A percentile compares a stretch with the other conserved stretches of the same genome.
Conservation (phyloP, 176 grass and related monocot genomes). For the Juncus effusus region DNA sequence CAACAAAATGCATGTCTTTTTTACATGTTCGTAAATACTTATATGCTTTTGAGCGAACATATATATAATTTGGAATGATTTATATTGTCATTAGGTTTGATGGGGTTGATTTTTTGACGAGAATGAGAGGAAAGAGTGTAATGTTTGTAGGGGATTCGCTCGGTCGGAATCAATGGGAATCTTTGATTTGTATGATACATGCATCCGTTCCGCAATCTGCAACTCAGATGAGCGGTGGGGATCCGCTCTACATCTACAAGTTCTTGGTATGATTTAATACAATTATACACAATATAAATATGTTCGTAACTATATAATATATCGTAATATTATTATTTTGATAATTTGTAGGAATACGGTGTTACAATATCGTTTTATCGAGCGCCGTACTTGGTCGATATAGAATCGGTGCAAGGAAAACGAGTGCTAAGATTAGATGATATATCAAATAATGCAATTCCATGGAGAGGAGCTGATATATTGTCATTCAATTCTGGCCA, state of each 20-base stretch:
- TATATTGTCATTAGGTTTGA: conserved; percentile 43
- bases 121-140: conserved; percentile 82
- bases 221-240: conserved; percentile 51
- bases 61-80: not conserved
- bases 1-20: too few relatives aligned
- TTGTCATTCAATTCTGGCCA: conserved; percentile 93
- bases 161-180: conserved; percentile 87
- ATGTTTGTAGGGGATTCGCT: conserved; percentile 98
- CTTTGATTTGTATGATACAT: conserved; percentile 86
- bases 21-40: not conserved
- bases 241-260: conserved; percentile 79
- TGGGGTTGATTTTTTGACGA: conserved; percentile 58
- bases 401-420: conserved; percentile 66
- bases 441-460: conserved; percentile 54
- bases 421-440: conserved; percentile 62
- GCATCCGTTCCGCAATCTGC: conserved; percentile 57
- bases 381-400: conserved; percentile 84
- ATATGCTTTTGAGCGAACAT: not conserved
- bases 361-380: conserved; percentile 72
- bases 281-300: not conserved
- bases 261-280: conserved; percentile 38
- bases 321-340: conserved; percentile 12
- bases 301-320: not conserved
- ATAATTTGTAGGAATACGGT: conserved; percentile 44
- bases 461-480: conserved; percentile 80